Percentiles rank a stretch among this genome's conserved stretches.
Conservation (phyloP, 2,329 filamentous ascomycete genomes). For the Chrysosporium queenslandicum region DNA sequence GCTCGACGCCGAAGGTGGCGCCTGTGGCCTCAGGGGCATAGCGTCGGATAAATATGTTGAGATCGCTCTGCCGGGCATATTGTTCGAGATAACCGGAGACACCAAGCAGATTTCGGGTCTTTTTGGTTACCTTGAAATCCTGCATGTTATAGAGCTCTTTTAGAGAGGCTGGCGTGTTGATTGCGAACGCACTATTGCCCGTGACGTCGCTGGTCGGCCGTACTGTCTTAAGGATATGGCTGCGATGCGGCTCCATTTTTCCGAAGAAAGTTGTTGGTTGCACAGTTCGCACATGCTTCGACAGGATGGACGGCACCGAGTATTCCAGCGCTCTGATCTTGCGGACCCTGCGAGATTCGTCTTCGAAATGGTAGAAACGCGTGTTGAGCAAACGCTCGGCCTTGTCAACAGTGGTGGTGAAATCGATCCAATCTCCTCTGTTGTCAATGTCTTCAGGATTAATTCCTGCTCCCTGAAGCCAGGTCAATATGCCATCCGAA, state of each 20-base stretch:
- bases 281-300: slow-evolving; percentile 50
- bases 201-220: background rate
- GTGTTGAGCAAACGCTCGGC: slow-evolving; percentile 13
- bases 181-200: background rate
- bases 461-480: slow-evolving; percentile 47
- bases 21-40: slow-evolving; percentile 46
- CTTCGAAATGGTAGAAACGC: slow-evolving; percentile 13
- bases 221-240: slow-evolving; percentile 27
- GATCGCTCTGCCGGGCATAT: slow-evolving; percentile 46
- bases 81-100: slow-evolving; percentile 43
- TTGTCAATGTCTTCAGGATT: slow-evolving; percentile 38
- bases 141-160: slow-evolving; percentile 41
- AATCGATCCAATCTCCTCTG: slow-evolving; percentile 52
- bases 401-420: slow-evolving; percentile 25
- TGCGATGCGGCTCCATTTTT: slow-evolving; percentile 4
- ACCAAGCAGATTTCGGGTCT: slow-evolving; percentile 34
- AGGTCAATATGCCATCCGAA: slow-evolving; percentile 43
- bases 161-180: slow-evolving; percentile 42
- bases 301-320: slow-evolving; percentile 49
- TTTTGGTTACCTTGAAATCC: slow-evolving; percentile 32
- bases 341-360: background rate
- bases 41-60: slow-evolving; percentile 46
- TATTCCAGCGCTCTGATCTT: slow-evolving; percentile 51
- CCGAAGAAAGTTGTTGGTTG: slow-evolving; percentile 58
- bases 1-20: slow-evolving; percentile 47